Conservation (phyloP, 805 yeast genomes). For the Wickerhamiella sergipiensis region DNA sequence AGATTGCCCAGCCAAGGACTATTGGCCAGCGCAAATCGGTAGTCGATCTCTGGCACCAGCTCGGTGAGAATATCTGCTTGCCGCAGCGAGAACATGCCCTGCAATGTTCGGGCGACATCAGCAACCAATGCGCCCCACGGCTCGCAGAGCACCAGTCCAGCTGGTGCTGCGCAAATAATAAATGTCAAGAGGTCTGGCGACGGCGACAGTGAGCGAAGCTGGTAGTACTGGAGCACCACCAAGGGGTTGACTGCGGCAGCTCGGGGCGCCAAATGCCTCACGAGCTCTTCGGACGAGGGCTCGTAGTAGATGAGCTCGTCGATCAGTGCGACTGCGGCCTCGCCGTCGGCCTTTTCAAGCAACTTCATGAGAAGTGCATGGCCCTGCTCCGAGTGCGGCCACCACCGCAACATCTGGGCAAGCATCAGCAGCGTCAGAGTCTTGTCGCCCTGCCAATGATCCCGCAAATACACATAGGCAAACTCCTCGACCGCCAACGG, state of each 20-base stretch:
- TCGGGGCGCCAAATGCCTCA: not conserved
- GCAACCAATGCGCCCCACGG: slow-evolving; percentile 3
- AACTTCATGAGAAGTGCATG: not conserved
- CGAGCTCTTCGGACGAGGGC: not conserved
- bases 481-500: slow-evolving; percentile 6
- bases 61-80: not conserved
- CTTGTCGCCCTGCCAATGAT: not conserved
- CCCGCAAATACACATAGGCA: not conserved
- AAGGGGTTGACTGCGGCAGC: not conserved
- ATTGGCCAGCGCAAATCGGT: slow-evolving; percentile 2
- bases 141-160: slow-evolving; percentile 2
- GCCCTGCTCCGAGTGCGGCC: slow-evolving; percentile 3
- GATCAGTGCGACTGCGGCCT: not conserved
- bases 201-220: not conserved
- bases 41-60: not conserved
- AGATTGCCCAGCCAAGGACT: slow-evolving; percentile 7
- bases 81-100: not conserved
- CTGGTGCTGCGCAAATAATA: slow-evolving; percentile 1
- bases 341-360: not conserved
- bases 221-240: slow-evolving; percentile 1
- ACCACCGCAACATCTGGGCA: not conserved
- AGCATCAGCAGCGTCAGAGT: not conserved
- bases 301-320: not conserved
- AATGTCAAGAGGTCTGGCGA: not conserved
- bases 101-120: not conserved